Evolutionary conservation across 2,329 filamentous ascomycete species (phyloP), one percentile per base, ranked within the genome.

Genomic region (Leptographium radiaticola): DNA sequence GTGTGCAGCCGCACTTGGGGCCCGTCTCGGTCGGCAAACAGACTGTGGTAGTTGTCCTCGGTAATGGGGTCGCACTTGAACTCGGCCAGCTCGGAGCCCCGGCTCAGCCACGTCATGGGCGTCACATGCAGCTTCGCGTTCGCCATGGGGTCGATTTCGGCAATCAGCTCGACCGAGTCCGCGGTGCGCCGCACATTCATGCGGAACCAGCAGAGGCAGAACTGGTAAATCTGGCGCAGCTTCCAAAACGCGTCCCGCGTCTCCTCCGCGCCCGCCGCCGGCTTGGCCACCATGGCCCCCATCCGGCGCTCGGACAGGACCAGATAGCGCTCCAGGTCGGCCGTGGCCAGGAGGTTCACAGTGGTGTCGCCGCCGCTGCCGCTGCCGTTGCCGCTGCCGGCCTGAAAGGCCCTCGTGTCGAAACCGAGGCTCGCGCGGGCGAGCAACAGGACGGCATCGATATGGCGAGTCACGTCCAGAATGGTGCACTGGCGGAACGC

Each of bases 371-470:
- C 49, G 46, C 16, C 33, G 9, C 39, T 51, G 10, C 40, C 5
- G 10, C 25, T 11, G 46, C 16, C 33, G 9, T 34, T 51, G 10
- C 40, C 5, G 10, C 25, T 11, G 34, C 30, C 48, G 10, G 36
- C 18, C 34, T 55, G 54, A 36, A 61, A 55, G 18, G 40, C 53
- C 13, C 38, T 33, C 25, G 58, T 57, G 33, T 58, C 44, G 18
- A 49, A 46, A 2, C 54, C 55, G 25, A 59, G 42, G 10, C 49
- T 47, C 39, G 52, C 51, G 6, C 58, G 58, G 18, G 54, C 49
- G 2, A 61, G 57, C 1, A 59, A 20, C 1, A 61, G 49, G 15
- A 60, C n/a, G 15, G 56, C 52, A 25, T 62, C 59, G 11, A 61
- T 48, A 44, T 60, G 57, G 25, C 53, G 54, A 42, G 56, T 56